A percentile compares a stretch with the other conserved stretches of the same genome.
Conservation (phyloP, 2,329 filamentous ascomycete species). For the Pestalotiopsis sp. region DNA sequence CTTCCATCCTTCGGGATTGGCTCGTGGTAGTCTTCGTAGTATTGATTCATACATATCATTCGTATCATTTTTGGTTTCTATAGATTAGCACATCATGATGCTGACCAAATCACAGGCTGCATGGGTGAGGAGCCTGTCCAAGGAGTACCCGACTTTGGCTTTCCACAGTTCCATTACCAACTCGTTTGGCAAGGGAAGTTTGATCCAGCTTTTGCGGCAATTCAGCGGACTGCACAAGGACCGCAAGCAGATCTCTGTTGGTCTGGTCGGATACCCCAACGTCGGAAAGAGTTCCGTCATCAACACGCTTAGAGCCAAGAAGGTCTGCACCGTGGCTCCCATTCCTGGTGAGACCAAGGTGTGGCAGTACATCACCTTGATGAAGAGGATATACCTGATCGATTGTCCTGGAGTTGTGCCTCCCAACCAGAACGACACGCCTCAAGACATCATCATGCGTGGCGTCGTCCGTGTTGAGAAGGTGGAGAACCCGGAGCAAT, state of each 20-base stretch:
- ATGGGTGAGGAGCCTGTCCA: constrained; percentile 88
- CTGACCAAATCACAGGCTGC: constrained; percentile 67
- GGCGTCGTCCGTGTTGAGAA: constrained; percentile 95
- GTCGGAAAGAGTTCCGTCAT: constrained; percentile 97
- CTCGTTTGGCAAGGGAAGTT: constrained; percentile 91
- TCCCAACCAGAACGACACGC: constrained; percentile 80
- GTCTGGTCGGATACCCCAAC: constrained; percentile 86
- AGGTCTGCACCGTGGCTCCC: constrained; percentile 89
- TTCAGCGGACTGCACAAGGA: constrained; percentile 89
- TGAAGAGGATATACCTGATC: constrained; percentile 91
- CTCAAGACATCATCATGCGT: constrained; percentile 84
- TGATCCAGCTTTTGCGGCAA: constrained; percentile 90
- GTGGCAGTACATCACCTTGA: constrained; percentile 77
- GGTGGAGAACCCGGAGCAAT: constrained; percentile 94
- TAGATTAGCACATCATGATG: constrained; percentile 13
- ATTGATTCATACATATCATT: constrained; percentile 86
- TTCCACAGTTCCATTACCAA: constrained; percentile 96
- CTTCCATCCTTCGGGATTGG: constrained; percentile 62
- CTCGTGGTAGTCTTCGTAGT: constrained; percentile 94
- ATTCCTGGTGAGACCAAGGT: constrained; percentile 97
- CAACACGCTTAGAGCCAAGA: constrained; percentile 93
- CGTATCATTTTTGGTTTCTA: constrained; percentile 26
- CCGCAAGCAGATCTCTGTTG: constrained; percentile 92
- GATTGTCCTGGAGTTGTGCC: constrained; percentile 97
- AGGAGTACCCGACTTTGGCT: constrained; percentile 90